These are phyloP conservation scores for Aphanocladium album DNA, from an alignment of 2,329 filamentous ascomycete genomes.

Conservation along the genomic window DNA sequence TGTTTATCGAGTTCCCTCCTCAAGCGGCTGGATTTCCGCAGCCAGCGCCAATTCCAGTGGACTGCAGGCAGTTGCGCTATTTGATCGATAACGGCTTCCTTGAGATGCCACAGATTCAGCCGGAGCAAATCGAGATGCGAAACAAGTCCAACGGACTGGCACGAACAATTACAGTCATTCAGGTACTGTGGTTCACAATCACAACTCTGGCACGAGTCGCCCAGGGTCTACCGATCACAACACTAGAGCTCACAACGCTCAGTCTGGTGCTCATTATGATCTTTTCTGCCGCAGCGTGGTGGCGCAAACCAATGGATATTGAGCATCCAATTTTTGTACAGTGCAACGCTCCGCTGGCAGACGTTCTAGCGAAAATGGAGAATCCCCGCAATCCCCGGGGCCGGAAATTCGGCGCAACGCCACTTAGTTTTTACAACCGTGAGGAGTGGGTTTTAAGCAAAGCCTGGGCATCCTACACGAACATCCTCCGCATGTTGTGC, in stretches of 20 bases:
- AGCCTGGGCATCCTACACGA: neutral
- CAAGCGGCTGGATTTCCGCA: neutral
- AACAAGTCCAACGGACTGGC: neutral
- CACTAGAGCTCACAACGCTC: neutral
- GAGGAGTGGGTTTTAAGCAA: neutral
- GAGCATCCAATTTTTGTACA: neutral
- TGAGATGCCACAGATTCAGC: neutral
- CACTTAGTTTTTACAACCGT: neutral
- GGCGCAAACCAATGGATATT: neutral
- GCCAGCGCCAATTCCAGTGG: neutral
- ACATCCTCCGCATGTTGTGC: neutral
- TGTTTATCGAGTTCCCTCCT: neutral
- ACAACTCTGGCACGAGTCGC: neutral
- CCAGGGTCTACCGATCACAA: neutral
- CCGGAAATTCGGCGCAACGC: neutral
- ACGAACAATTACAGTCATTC: neutral
- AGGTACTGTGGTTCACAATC: neutral
- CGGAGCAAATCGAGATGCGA: neutral
- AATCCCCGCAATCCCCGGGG: neutral
- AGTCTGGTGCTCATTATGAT: neutral
- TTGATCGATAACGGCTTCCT: neutral
- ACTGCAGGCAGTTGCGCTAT: neutral
- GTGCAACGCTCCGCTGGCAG: neutral
- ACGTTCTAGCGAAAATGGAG: neutral
- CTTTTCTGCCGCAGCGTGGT: neutral